Percentiles rank a stretch among this genome's conserved stretches.
Conservation (phyloP, 768 basidiomycete species). For the Thelephora ganbajun region DNA sequence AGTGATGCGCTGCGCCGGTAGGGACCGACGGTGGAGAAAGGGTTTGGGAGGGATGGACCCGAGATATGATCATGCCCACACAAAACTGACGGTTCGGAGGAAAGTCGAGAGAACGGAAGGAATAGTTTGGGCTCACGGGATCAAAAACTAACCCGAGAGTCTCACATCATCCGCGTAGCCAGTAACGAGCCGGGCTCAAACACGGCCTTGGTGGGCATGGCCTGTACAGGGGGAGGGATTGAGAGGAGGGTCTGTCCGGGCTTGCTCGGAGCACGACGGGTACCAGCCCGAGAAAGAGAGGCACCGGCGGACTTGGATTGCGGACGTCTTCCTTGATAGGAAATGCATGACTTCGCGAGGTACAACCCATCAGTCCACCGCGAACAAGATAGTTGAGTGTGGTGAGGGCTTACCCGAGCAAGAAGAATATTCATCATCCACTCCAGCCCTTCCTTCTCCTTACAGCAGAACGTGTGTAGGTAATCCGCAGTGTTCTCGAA, state of each 20-base stretch:
- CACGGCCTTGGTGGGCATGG: constrained; percentile 23
- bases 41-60: no score
- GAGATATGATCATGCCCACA: no score
- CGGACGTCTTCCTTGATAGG: constrained; percentile 52
- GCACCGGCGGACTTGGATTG: constrained; percentile 14
- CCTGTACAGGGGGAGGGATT: constrained; percentile 27
- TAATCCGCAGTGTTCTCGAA: constrained; percentile 88
- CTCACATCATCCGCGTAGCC: constrained; percentile 23
- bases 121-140: no score
- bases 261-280: constrained; percentile 19
- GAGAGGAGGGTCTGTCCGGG: constrained; percentile 34
- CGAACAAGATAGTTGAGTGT: not conserved
- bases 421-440: constrained; percentile 77
- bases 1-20: no score
- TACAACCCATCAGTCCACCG: constrained; percentile 6
- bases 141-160: no score
- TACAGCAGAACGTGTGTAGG: constrained; percentile 72
- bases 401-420: constrained; percentile 48
- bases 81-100: no score
- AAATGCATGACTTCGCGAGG: constrained; percentile 54
- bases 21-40: no score
- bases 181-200: constrained; percentile 73
- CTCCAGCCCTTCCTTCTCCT: constrained; percentile 51
- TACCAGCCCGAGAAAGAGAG: constrained; percentile 22
- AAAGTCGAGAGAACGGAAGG: no score